Base-by-base conservation (phyloP, 225 moss, liverwort and hornwort genomes). In the Physcomitrium patens region DNA sequence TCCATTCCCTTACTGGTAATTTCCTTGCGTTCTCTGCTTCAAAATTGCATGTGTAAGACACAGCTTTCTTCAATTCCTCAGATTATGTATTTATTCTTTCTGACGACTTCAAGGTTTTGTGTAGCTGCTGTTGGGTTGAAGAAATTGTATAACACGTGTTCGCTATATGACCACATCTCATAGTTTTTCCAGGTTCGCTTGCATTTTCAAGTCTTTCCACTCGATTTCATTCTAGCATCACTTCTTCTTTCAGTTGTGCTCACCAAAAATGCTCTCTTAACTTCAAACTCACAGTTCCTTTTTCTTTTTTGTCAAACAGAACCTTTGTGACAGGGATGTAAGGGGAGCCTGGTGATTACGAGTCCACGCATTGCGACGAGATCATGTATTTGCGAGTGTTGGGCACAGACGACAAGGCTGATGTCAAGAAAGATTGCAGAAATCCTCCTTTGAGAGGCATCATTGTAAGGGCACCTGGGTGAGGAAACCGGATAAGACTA, bases 241-340 rank as follows among this genome's bases (percentile, higher is more conserved):
- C 50, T 27, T 1, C 24, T 13, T 49, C 5, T 49, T 15, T 49
- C 1, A 49, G 1, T 12, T 37, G 44, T 44, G 16, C 23, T 24
- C 16, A 58, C 17, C 26, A 28, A 27, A 46, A 26, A 17, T 63
- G 41, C 49, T 47, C 60, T 22, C 48, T 28, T 58, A 9, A 26
- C 55, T 24, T 43, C 12, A 65, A 48, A 55, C 18, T 49, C 44
- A 23, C 59, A 12, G 22, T 10, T 59, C 64, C 26, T 15, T 10
- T 65, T 67, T 68, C 15, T 51, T 64, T 65, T 67, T 68, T 51
- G 65, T 53, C 15, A 69, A 62, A 17, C 68, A 68, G 74, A 72
- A 23, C 44, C 27, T 13, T 48, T 64, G 27, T 57, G 70, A 18
- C 54, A 51, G 64, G 62, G 14, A 75, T 58, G 57, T 61, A 69